Evolutionary conservation across 1,284 basidiomycete genomes (phyloP).

Genomic region (Puccinia horiana): DNA sequence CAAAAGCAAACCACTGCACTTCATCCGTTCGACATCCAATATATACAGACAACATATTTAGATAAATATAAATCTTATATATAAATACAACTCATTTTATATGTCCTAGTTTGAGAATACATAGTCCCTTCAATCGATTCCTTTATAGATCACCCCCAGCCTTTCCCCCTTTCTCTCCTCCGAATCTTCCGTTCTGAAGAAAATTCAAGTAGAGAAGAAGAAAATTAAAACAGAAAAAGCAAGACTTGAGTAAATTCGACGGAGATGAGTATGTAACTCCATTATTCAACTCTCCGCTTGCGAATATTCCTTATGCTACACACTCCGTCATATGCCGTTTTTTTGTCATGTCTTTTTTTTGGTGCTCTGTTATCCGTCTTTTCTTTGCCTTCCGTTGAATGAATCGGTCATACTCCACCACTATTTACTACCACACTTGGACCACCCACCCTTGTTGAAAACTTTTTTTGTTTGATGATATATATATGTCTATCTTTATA

Average conservation of each 20-base stretch:
- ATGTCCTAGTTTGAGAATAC: not conserved
- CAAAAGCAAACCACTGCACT: constrained; percentile 6
- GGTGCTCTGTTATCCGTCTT: no score
- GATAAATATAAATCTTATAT: not conserved
- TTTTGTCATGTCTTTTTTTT: no score
- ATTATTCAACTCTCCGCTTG: no score
- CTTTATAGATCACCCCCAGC: constrained; percentile 2
- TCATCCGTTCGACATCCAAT: not conserved
- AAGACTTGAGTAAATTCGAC: not conserved
- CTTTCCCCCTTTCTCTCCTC: not conserved
- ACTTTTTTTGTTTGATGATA: no score
- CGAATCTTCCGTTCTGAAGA: not conserved
- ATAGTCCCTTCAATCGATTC: not conserved
- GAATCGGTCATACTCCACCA: no score
- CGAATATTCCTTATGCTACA: no score
- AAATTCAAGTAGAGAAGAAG: not conserved
- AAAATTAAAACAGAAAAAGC: not conserved
- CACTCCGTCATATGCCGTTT: no score
- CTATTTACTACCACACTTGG: no score
- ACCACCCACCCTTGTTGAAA: no score
- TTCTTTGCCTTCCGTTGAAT: no score
- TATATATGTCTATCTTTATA: no score
- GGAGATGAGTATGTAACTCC: no score
- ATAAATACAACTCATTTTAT: not conserved
- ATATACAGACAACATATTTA: not conserved